These are phyloP conservation scores for Daedaleopsis sinensis DNA, from an alignment of 768 basidiomycete species.

Conservation along the genomic window DNA sequence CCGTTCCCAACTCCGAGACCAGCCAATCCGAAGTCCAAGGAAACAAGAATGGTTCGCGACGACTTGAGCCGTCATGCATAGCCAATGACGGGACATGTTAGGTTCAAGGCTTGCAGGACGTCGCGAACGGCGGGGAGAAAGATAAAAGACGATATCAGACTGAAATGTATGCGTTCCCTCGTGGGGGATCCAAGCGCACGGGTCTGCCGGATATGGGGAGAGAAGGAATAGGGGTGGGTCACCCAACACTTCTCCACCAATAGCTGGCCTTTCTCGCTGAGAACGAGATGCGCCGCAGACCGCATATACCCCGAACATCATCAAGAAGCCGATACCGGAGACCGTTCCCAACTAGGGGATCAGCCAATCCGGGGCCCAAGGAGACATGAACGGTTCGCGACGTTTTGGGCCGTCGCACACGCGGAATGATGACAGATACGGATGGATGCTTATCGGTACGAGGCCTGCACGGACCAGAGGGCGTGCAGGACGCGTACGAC, in stretches of 20 bases:
- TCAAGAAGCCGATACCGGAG: background rate
- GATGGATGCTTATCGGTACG: slow-evolving; percentile 7
- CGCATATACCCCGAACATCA: background rate
- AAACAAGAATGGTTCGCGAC: too few species aligned
- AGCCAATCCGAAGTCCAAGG: too few species aligned
- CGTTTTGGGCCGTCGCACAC: background rate
- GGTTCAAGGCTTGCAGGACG: too few species aligned
- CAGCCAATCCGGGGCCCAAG: background rate
- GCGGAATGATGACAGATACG: slow-evolving; percentile 2
- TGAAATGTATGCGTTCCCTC: too few species aligned
- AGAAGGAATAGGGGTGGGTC: background rate
- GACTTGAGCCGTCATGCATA: too few species aligned
- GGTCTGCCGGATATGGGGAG: background rate
- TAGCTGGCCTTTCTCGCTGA: background rate
- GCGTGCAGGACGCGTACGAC: background rate
- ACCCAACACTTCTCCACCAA: background rate
- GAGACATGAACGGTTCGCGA: slow-evolving; percentile 1
- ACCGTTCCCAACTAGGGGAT: background rate
- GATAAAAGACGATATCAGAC: too few species aligned
- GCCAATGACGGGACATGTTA: too few species aligned
- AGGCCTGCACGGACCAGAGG: background rate
- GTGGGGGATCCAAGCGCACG: too few species aligned
- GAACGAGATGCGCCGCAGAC: background rate
- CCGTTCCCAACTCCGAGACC: too few species aligned
- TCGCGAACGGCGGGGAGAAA: too few species aligned